These are phyloP conservation scores for Eucalyptus pauciflora DNA, from an alignment of 345 rosid species.

Conservation along the genomic window DNA sequence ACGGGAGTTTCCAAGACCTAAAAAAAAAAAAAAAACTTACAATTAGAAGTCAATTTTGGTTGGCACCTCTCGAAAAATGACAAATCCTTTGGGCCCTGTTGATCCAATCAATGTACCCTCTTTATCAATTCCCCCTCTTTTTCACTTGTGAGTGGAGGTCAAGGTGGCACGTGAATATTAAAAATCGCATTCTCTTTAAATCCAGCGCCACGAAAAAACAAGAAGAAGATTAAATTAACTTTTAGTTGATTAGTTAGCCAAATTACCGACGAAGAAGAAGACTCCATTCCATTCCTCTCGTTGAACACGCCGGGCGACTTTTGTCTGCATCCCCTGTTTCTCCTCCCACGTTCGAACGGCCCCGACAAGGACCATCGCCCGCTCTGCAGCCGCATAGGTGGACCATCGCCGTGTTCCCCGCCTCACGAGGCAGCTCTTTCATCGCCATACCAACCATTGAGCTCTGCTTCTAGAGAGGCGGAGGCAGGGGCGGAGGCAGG, in stretches of 20 bases:
- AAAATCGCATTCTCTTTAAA: background rate
- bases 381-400: background rate
- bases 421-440: background rate
- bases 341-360: background rate
- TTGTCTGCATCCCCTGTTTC: background rate
- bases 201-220: background rate
- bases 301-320: background rate
- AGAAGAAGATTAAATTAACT: background rate
- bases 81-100: background rate
- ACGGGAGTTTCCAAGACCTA: fast-evolving
- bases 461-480: background rate
- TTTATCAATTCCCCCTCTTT: background rate
- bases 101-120: background rate
- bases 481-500: background rate
- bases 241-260: background rate
- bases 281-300: background rate
- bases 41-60: background rate
- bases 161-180: background rate
- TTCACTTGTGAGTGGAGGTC: background rate
- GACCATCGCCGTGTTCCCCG: background rate
- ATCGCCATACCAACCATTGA: background rate
- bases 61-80: background rate
- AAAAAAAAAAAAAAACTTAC: no score
- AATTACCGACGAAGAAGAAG: background rate
- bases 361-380: background rate